Evolutionary conservation across 2,329 filamentous ascomycete species (phyloP), one percentile per base, ranked within the genome.

Genomic region (Phyllachora maydis): DNA sequence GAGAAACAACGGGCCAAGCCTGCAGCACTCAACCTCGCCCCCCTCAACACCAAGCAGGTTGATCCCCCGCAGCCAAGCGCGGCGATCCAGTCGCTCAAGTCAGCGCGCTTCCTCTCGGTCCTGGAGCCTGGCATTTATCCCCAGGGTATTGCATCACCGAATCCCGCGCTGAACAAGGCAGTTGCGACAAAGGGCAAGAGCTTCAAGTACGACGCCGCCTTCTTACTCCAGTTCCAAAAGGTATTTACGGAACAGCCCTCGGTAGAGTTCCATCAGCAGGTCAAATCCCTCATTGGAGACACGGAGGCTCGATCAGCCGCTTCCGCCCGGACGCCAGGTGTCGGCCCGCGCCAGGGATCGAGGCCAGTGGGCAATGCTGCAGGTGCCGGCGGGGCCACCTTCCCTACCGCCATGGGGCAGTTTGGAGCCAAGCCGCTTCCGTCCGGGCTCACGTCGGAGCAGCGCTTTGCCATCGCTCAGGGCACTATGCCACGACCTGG

Each of bases 161-260:
- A 93, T 50, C 81, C 85, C 8, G 78, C 85, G 3, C 54, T 93
- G 33, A 98, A 95, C 47, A 57, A 65, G 19, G 75, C 75, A 10
- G 75, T 79, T 14, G 60, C 66, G 16, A 78, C 75, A 47, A 85
- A 83, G 54, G 69, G 68, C 30, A 75, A 70, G 46, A 73, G 69
- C 19, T 91, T 90, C 57, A 83, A 90, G 47, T 98, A 98, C 49
- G 82, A 95, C 51, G 78, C 83, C 39, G 73, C 75, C 38, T 98
- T 98, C 59, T 56, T 98, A 51, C 61, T 98, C 15, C 88, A 98
- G 44, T 98, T 98, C 61, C 79, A 93, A 53, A 67, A 67, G 37
- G 81, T 92, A 11, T 98, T 93, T 54, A 90, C 81, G 32, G 88
- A 98, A 57, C 90, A 93, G 53, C 88, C 88, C 9, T 91, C 82